Percentiles rank a stretch among this genome's conserved stretches.
phyloP scores from a whole-genome alignment of 768 basidiomycete genomes.

The Trametes punicea region DNA sequence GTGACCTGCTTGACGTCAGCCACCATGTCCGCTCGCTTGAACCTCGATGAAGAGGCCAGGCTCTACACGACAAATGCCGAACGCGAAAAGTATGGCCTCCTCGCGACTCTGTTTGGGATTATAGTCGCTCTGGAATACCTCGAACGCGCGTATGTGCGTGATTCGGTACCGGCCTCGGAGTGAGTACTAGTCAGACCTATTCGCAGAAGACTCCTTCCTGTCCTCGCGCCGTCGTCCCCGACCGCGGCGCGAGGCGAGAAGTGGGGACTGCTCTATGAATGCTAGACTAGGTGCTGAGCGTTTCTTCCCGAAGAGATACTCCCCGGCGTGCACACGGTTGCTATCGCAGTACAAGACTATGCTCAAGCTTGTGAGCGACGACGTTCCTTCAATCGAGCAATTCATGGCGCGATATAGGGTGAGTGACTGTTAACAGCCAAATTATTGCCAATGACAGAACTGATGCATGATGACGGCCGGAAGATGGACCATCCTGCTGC shows the following conservation, averaged over 20 bases:
- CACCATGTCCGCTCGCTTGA: slow-evolving; percentile 42
- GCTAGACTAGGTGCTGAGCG: slow-evolving; percentile 26
- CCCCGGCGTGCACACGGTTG: slow-evolving; percentile 92
- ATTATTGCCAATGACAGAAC: not conserved
- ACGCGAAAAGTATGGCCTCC: slow-evolving; percentile 81
- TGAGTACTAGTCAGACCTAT: slow-evolving; percentile 38
- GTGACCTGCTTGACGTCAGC: not conserved
- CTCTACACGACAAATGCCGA: slow-evolving; percentile 86
- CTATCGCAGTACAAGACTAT: slow-evolving; percentile 97
- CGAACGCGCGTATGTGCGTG: slow-evolving; percentile 92
- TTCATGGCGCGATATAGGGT: slow-evolving; percentile 91
- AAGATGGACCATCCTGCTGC: slow-evolving; percentile 95
- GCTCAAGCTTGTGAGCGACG: slow-evolving; percentile 90
- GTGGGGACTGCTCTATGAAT: not conserved
- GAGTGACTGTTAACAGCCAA: slow-evolving; percentile 26
- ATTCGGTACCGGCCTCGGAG: slow-evolving; percentile 88
- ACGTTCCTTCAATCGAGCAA: slow-evolving; percentile 78
- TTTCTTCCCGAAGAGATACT: slow-evolving; percentile 66
- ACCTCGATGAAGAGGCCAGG: slow-evolving; percentile 89
- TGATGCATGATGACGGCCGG: not conserved
- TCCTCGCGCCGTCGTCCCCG: no score
- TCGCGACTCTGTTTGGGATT: slow-evolving; percentile 89
- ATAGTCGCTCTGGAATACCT: slow-evolving; percentile 91
- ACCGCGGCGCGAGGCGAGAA: no score
- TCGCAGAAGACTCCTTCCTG: not conserved